These are phyloP conservation scores for Ascodesmis nigricans DNA, from an alignment of 495 filamentous ascomycete species.

Conservation along the genomic window DNA sequence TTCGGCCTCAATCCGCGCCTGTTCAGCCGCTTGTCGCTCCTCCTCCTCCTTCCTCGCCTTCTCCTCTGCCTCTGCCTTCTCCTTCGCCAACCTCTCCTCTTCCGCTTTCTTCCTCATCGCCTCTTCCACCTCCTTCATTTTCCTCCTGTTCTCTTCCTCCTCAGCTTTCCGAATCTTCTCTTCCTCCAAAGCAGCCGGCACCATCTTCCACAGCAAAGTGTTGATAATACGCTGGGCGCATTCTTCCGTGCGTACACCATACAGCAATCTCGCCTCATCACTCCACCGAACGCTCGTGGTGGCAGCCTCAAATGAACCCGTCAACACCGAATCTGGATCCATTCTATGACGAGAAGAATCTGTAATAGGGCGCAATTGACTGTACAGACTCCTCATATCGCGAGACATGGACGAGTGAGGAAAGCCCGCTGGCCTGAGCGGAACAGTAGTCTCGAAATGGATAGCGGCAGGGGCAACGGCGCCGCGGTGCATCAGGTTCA, in stretches of 20 bases:
- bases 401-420: slow-evolving; percentile 13
- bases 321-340: too few relatives aligned
- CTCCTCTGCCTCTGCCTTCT: slow-evolving; percentile 40
- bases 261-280: slow-evolving; percentile 75
- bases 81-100: slow-evolving; percentile 31
- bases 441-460: slow-evolving; percentile 33
- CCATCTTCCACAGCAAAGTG: slow-evolving; percentile 48
- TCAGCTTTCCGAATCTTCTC: slow-evolving; percentile 43
- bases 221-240: slow-evolving; percentile 49
- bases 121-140: slow-evolving; percentile 26
- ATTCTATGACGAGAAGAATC: too few relatives aligned
- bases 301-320: slow-evolving; percentile 36
- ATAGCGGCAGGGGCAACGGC: slow-evolving; percentile 28
- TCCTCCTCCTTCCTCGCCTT: slow-evolving; percentile 36
- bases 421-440: slow-evolving; percentile 15
- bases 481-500: slow-evolving; percentile 29
- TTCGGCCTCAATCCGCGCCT: slow-evolving; percentile 23
- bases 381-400: too few relatives aligned
- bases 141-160: slow-evolving; percentile 28
- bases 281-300: slow-evolving; percentile 60
- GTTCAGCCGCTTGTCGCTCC: slow-evolving; percentile 32
- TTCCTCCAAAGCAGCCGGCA: slow-evolving; percentile 63
- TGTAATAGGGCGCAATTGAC: too few relatives aligned
- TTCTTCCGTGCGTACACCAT: slow-evolving; percentile 42
- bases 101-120: slow-evolving; percentile 45